These are phyloP conservation scores for Zhuliangozyma blackwelliae DNA, from an alignment of 1,139 yeast species.

Conservation along the genomic window DNA sequence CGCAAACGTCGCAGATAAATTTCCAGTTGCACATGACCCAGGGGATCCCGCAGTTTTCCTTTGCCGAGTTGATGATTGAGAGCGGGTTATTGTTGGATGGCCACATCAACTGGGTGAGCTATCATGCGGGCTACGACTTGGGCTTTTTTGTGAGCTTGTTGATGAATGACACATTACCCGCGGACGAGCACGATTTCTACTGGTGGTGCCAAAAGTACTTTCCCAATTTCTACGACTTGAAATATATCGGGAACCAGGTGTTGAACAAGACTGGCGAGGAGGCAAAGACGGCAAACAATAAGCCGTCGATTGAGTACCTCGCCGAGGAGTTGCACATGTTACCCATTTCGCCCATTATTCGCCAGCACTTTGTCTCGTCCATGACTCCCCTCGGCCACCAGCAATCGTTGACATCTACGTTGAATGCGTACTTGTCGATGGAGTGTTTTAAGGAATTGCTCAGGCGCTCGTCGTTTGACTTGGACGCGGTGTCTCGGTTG, in stretches of 20 bases:
- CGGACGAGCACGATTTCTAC: constrained; percentile 73
- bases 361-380: constrained; percentile 44
- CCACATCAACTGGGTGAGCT: constrained; percentile 81
- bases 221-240: constrained; percentile 83
- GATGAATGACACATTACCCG: constrained; percentile 74
- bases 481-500: constrained; percentile 34
- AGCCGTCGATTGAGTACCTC: constrained; percentile 46
- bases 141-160: constrained; percentile 82
- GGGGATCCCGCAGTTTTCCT: constrained; percentile 77
- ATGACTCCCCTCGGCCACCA: constrained; percentile 28
- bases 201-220: constrained; percentile 69
- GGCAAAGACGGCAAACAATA: constrained; percentile 21
- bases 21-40: constrained; percentile 68
- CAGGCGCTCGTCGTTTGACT: constrained; percentile 36
- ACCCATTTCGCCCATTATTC: constrained; percentile 47
- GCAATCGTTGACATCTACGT: constrained; percentile 43
- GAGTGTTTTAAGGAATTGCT: constrained; percentile 56
- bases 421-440: constrained; percentile 53
- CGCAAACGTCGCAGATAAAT: constrained; percentile 81
- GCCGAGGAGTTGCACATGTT: constrained; percentile 57
- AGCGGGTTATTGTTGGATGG: constrained; percentile 79
- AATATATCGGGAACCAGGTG: constrained; percentile 63
- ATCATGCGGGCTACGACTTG: constrained; percentile 92
- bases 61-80: constrained; percentile 81
- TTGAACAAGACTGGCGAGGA: constrained; percentile 20